Evolutionary conservation across 2,329 filamentous ascomycete genomes (phyloP), one percentile per base, ranked within the genome.

Genomic region (Sporothrix schenckii): DNA sequence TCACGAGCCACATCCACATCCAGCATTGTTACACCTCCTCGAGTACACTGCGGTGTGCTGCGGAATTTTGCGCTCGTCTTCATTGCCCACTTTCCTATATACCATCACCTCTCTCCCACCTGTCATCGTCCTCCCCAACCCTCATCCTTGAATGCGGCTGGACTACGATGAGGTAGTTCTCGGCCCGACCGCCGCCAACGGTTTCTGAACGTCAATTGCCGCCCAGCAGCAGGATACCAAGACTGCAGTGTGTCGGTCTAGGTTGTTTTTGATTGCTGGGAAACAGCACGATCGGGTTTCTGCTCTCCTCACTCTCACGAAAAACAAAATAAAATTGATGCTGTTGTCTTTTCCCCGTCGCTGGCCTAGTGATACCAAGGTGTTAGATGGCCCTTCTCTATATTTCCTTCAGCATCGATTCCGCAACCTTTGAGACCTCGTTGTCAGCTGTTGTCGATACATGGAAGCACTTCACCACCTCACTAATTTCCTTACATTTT

Each of bases 111-210:
- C 27, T 27, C 56, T 6, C 30, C 19, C 19, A 5, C 4, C 56
- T 21, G 34, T 19, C 16, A 19, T 19, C 56, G 19, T 30, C 13
- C 30, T 4, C 44, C 16, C 44, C 16, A 14, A 13, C 14, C 14
- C 44, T 49, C 34, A 2, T 34, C n/a, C 58, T 21, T 63, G n/a
- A 21, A 63, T 47, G 24, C 6, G n/a, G 56, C 19, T 16, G 14
- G n/a, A 27, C n/a, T 39, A 47, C 58, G 21, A 63, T 63, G 58
- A 44, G n/a, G 47, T 63, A 63, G 58, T 39, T 58, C 30, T 39
- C 58, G 11, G n/a, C 34, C 13, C 11, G 14, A 47, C 39, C 39
- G 10, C 39, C 21, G 24, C 44, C 21, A 24, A 44, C 13, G n/a
- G 39, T 47, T 27, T 21, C 9, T 39, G 39, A 44, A n/a, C 19